A percentile compares a stretch with the other conserved stretches of the same genome.
These are phyloP conservation scores for Volvox africanus DNA, from an alignment of 139 green algal genomes.

Conservation along the genomic window DNA sequence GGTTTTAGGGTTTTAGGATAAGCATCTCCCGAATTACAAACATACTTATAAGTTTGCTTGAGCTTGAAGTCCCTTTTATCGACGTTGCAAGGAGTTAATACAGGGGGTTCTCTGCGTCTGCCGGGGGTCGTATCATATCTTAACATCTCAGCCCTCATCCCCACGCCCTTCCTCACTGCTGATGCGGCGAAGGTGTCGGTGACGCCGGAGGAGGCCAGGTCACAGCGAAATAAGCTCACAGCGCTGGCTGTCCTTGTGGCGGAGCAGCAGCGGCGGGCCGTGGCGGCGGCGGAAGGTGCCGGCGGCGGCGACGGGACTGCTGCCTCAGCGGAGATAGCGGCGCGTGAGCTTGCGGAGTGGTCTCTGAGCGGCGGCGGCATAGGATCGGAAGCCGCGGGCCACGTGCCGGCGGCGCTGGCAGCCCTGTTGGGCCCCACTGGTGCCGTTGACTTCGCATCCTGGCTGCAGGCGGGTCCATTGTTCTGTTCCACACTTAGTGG, in stretches of 20 bases:
- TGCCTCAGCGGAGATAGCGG: neutral
- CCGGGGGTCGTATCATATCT: too few relatives aligned
- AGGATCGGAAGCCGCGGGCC: neutral
- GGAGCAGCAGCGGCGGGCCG: constrained; percentile 12
- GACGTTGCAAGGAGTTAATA: too few relatives aligned
- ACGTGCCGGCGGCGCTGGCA: constrained; percentile 2
- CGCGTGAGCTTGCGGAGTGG: neutral
- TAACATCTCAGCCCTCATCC: too few relatives aligned
- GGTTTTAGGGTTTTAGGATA: too few relatives aligned
- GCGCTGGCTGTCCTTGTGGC: neutral
- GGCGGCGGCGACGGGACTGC: neutral
- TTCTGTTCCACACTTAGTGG: too few relatives aligned
- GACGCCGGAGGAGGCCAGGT: neutral
- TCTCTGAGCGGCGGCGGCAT: neutral
- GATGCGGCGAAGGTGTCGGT: neutral
- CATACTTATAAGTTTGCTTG: too few relatives aligned
- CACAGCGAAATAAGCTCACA: constrained; percentile 19
- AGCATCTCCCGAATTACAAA: too few relatives aligned
- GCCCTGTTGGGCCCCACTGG: neutral
- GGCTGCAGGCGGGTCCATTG: constrained; percentile 26
- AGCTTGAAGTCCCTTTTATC: too few relatives aligned
- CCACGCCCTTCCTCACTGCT: neutral
- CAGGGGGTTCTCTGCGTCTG: too few relatives aligned
- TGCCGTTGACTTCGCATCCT: neutral
- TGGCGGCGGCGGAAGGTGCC: neutral